Evolutionary conservation across 2,329 filamentous ascomycete genomes (phyloP), one percentile per base, ranked within the genome.

Genomic region (Dothistroma pini): DNA sequence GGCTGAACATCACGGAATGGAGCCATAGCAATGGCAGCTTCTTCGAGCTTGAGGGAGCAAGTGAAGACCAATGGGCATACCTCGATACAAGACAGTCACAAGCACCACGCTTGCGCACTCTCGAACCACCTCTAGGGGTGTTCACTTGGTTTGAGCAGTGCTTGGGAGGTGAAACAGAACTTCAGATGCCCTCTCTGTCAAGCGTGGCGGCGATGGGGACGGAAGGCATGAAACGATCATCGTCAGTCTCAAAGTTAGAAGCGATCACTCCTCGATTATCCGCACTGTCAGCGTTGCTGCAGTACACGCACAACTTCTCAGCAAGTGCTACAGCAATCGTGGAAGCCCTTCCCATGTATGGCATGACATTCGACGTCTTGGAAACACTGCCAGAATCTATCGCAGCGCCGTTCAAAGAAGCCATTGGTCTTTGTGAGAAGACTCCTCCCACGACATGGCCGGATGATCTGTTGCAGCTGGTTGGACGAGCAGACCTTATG

Each of bases 381-480:
- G 90, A 96, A 64, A 92, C 90, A 0, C 79, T 97, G 1, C 93
- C 95, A 1, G 91, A 96, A 74, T 87, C 90, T 29, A 81, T 97
- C n/a, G 83, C 90, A 57, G 85, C 88, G 1, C 89, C 90, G 0
- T 80, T 97, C 14, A 88, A 89, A 71, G 93, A 97, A 76, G 87
- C 89, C 5, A 91, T 97, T 47, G 84, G 88, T n/a, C 83, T 86
- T 64, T 96, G 91, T 66, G 93, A 96, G 73, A 84, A 86, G n/a
- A 84, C 86, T 62, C 93, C 93, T 19, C 90, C 92, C 10, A 83
- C 87, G 0, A 84, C 83, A 1, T 97, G 93, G 92, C 81, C 84
- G 14, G 82, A 82, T 48, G 82, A 85, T 1, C 78, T 96, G 6
- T 81, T 97, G 14, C 82, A 87, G 57, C 79, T 97, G 5, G 86